phyloP scores from a whole-genome alignment of 192 early-diverging fungal genomes.

The Gigaspora rosea region DNA sequence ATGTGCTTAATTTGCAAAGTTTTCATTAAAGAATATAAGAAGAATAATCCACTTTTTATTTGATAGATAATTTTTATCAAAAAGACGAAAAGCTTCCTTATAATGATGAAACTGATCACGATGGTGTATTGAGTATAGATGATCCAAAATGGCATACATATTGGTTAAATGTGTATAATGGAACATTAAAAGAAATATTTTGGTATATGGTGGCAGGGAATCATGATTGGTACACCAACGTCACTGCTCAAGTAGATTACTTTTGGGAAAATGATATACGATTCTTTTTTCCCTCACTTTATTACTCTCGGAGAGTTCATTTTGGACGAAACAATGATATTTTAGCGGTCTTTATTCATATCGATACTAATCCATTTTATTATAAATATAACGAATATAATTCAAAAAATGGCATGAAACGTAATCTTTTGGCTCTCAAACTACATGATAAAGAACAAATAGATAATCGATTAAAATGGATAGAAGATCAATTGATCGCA shows the following conservation, averaged over 20 bases:
- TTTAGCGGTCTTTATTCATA: constrained; percentile 17
- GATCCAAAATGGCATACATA: constrained; percentile 23
- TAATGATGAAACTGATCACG: neutral
- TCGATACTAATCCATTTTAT: constrained; percentile 10
- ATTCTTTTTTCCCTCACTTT: constrained; percentile 16
- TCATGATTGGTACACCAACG: constrained; percentile 28
- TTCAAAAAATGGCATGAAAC: no score
- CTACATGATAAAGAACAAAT: no score
- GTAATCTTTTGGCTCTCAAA: no score
- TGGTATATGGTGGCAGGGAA: constrained; percentile 28
- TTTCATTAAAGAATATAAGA: no score
- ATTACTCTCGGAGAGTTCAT: neutral
- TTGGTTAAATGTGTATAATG: constrained; percentile 19
- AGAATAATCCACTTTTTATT: no score
- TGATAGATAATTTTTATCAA: no score
- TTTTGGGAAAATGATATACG: neutral
- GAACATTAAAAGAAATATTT: neutral
- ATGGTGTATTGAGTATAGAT: constrained; percentile 10
- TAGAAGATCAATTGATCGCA: no score
- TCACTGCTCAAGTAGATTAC: constrained; percentile 19
- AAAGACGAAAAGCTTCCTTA: no score
- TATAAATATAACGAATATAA: no score
- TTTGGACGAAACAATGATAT: constrained; percentile 6
- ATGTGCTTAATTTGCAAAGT: no score
- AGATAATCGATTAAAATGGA: no score